phyloP scores from a whole-genome alignment of 2,329 filamentous ascomycete species.

The Spiromastix sp. region DNA sequence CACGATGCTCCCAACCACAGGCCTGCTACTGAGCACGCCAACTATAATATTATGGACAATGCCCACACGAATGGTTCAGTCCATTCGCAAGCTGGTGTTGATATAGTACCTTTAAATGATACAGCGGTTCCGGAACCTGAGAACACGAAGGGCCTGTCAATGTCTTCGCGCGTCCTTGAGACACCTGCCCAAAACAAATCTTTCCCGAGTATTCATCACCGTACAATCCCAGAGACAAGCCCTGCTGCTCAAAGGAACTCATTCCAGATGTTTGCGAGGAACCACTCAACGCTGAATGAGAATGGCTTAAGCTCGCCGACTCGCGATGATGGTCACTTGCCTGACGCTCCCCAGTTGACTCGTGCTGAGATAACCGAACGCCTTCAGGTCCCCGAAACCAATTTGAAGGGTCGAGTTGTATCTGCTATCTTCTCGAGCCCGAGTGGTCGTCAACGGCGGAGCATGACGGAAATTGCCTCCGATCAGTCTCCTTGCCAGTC shows the following conservation, averaged over 20 bases:
- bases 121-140: too few relatives aligned
- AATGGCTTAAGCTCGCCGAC: conserved; percentile 17
- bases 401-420: neutral
- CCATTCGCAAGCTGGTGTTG: neutral
- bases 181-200: conserved; percentile 23
- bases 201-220: conserved; percentile 14
- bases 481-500: conserved; percentile 27
- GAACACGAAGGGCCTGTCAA: conserved; percentile 26
- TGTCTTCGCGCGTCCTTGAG: conserved; percentile 30
- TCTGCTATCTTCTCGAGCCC: conserved; percentile 26
- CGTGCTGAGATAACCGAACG: conserved; percentile 5
- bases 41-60: neutral
- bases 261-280: neutral
- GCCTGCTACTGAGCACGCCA: neutral
- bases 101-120: neutral
- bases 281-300: conserved; percentile 1
- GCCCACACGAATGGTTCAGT: neutral
- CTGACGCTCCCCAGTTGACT: conserved; percentile 13
- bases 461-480: conserved; percentile 32
- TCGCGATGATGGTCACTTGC: conserved; percentile 29
- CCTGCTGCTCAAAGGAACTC: conserved; percentile 16
- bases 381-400: conserved; percentile 4
- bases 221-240: conserved; percentile 28
- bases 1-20: neutral
- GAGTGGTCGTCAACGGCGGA: conserved; percentile 25